Percentiles rank a stretch among this genome's conserved stretches.
phyloP scores from a whole-genome alignment of 129 eudicot species.

The Scalesia atractyloides region DNA sequence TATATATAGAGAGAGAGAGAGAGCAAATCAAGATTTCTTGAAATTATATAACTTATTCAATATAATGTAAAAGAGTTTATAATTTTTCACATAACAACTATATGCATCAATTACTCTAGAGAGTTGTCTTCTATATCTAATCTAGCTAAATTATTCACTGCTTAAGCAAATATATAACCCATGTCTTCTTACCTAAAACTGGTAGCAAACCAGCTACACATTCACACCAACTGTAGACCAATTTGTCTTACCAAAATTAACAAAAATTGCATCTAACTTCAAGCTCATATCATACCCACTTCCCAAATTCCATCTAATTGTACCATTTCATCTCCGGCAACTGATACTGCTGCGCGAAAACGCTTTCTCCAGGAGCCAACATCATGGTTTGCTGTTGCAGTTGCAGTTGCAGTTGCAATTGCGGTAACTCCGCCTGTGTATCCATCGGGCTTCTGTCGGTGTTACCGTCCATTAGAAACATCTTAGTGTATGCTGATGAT shows the following conservation, averaged over 20 bases:
- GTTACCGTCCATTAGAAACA: constrained; percentile 41
- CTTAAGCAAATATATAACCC: constrained; percentile 39
- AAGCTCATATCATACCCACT: constrained; percentile 21
- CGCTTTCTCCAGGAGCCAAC: constrained; percentile 60
- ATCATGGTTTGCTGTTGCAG: constrained; percentile 63
- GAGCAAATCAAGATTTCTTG: constrained; percentile 12
- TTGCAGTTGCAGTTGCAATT: constrained; percentile 32
- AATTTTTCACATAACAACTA: constrained; percentile 19
- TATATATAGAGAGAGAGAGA: too few species aligned
- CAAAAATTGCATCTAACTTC: constrained; percentile 33
- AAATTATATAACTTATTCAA: constrained; percentile 13
- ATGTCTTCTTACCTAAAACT: constrained; percentile 33
- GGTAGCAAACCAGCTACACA: constrained; percentile 32
- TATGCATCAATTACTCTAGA: constrained; percentile 3
- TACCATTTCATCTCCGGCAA: constrained; percentile 77
- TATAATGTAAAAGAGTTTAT: constrained; percentile 10
- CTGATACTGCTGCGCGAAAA: constrained; percentile 52
- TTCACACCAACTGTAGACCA: constrained; percentile 38
- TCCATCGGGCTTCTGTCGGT: constrained; percentile 29
- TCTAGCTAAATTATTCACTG: constrained; percentile 25
- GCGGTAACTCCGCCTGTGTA: constrained; percentile 10
- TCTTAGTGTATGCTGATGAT: constrained; percentile 48
- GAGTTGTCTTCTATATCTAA: constrained; percentile 24
- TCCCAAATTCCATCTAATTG: constrained; percentile 37
- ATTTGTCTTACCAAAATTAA: constrained; percentile 34